Evolutionary conservation across 306 rosid species (phyloP).

Genomic region (Cucumis melo): DNA sequence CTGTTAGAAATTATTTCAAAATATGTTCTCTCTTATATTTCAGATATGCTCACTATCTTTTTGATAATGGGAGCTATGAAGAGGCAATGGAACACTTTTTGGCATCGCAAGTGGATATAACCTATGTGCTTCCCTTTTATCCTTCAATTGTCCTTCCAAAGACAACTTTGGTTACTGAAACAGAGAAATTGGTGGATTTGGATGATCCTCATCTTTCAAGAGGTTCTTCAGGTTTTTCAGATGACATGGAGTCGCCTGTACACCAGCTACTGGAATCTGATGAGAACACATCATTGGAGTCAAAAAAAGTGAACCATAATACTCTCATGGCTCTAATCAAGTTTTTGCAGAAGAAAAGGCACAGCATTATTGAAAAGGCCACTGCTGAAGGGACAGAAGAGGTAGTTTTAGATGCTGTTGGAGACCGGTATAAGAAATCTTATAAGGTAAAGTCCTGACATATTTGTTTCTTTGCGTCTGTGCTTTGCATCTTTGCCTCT

Average conservation of each 20-base stretch:
- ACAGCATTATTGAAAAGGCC: conserved; percentile 71
- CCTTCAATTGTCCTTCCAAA: conserved; percentile 76
- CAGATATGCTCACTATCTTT: conserved; percentile 93
- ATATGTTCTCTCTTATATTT: conserved; percentile 9
- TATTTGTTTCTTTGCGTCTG: background rate
- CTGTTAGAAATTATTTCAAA: background rate
- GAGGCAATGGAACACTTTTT: conserved; percentile 95
- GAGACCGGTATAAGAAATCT: conserved; percentile 66
- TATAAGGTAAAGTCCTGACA: conserved; percentile 49
- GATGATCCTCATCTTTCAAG: conserved; percentile 59
- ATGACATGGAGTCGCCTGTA: conserved; percentile 58
- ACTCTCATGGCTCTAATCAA: conserved; percentile 96
- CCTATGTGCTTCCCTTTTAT: conserved; percentile 78
- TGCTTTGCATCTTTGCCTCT: background rate
- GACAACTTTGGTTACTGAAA: conserved; percentile 53
- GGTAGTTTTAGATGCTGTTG: conserved; percentile 88
- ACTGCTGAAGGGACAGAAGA: conserved; percentile 96
- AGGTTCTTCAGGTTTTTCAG: conserved; percentile 73
- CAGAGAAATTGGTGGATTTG: conserved; percentile 53
- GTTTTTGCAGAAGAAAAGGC: conserved; percentile 81
- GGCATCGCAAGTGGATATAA: conserved; percentile 82
- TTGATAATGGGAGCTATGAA: conserved; percentile 89
- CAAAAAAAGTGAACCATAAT: conserved; percentile 83
- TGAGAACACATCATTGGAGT: conserved; percentile 55
- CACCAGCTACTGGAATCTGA: conserved; percentile 44